Evolutionary conservation across 2,329 filamentous ascomycete species (phyloP).

Genomic region (Microsporum ferrugineum): DNA sequence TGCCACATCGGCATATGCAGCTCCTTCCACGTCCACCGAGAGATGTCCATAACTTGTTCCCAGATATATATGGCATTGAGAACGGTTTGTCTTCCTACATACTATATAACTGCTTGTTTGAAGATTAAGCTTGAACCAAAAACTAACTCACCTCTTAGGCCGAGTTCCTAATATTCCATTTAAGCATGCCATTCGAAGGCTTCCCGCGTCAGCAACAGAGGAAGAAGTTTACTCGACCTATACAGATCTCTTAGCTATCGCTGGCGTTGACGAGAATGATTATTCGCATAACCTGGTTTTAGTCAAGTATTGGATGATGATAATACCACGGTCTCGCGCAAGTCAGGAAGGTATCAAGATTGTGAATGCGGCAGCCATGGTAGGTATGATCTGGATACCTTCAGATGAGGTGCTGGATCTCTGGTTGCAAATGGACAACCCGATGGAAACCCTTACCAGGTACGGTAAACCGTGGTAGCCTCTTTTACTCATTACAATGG

Average conservation of each 20-base stretch:
- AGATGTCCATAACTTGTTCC: constrained; percentile 12
- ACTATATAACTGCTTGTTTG: background rate
- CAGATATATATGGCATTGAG: constrained; percentile 13
- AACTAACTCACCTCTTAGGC: constrained; percentile 1
- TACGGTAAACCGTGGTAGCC: constrained; percentile 22
- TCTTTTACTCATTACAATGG: background rate
- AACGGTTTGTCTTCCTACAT: constrained; percentile 3
- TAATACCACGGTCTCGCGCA: constrained; percentile 35
- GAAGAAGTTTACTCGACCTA: constrained; percentile 9
- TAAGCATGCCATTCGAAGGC: constrained; percentile 6
- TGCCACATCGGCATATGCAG: constrained; percentile 15
- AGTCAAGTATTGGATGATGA: constrained; percentile 34
- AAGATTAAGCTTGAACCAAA: background rate
- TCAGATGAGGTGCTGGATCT: constrained; percentile 26
- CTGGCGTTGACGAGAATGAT: constrained; percentile 10
- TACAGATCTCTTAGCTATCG: constrained; percentile 8
- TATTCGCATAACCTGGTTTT: constrained; percentile 38
- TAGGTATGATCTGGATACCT: constrained; percentile 28
- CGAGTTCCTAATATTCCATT: constrained; percentile 12
- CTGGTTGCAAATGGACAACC: constrained; percentile 28
- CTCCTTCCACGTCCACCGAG: constrained; percentile 11
- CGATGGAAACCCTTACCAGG: constrained; percentile 25
- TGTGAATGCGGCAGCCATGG: constrained; percentile 28
- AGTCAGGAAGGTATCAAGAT: constrained; percentile 17
- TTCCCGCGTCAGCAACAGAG: background rate